A percentile compares a stretch with the other conserved stretches of the same genome.
Conservation (phyloP, 129 eudicot genomes). For the Smallanthus sonchifolius region DNA sequence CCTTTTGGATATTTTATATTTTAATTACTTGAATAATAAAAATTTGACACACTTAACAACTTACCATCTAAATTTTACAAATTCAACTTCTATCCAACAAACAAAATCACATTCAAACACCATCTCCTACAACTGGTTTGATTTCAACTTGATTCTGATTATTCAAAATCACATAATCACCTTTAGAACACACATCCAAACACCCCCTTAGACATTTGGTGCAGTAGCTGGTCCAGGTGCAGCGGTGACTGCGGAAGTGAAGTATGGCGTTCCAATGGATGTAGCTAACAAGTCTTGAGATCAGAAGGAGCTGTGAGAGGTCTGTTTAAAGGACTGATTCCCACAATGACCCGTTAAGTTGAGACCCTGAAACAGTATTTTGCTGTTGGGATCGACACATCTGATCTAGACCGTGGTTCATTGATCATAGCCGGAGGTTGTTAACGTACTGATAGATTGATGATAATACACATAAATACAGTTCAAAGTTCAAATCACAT, state of each 20-base stretch:
- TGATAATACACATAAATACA: constrained; percentile 43
- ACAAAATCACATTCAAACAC: background rate
- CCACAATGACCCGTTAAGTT: constrained; percentile 84
- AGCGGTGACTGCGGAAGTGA: constrained; percentile 44
- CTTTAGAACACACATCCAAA: background rate
- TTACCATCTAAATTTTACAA: background rate
- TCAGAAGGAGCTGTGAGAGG: constrained; percentile 71
- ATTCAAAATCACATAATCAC: background rate
- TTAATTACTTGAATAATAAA: background rate
- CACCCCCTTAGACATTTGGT: background rate
- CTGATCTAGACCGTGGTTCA: constrained; percentile 66
- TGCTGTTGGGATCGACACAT: constrained; percentile 79
- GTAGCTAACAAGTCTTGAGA: constrained; percentile 70
- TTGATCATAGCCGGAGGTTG: constrained; percentile 65
- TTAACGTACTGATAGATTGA: constrained; percentile 82
- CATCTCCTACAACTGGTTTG: background rate
- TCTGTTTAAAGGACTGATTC: constrained; percentile 68
- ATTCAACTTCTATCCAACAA: background rate
- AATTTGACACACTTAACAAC: background rate
- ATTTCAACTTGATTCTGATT: no score
- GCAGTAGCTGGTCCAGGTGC: constrained; percentile 34
- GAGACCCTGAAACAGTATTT: constrained; percentile 61
- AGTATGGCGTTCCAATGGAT: constrained; percentile 75
- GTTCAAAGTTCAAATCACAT: background rate
- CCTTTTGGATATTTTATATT: background rate